A percentile compares a stretch with the other conserved stretches of the same genome.
Evolutionary conservation across 192 early-diverging fungal species (phyloP).

Genomic region (Lobosporangium transversale): DNA sequence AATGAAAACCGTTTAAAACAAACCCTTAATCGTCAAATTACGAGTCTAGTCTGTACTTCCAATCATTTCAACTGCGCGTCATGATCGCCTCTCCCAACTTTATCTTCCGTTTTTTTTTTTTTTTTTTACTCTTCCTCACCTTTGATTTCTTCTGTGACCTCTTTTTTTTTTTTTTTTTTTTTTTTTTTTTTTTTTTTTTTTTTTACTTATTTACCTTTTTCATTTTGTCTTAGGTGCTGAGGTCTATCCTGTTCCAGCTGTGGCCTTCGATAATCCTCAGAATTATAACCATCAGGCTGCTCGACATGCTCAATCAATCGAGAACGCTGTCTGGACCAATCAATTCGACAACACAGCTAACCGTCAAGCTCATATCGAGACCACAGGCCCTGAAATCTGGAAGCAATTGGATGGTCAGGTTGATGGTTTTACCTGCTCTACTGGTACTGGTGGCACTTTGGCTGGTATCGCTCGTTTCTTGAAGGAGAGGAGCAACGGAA

Average conservation of each 20-base stretch:
- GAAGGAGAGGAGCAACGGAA: constrained; percentile 75
- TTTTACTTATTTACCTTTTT: neutral
- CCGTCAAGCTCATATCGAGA: constrained; percentile 91
- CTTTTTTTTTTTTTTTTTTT: constrained; percentile 8
- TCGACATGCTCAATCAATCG: constrained; percentile 77
- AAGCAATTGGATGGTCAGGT: constrained; percentile 81
- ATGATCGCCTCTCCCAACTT: no score
- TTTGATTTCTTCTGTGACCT: neutral
- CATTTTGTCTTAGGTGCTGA: constrained; percentile 70
- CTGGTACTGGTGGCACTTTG: constrained; percentile 93
- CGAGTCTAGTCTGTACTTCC: no score
- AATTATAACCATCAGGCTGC: constrained; percentile 97
- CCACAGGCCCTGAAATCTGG: constrained; percentile 96
- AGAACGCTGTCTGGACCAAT: constrained; percentile 95
- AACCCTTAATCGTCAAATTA: no score
- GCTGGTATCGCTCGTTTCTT: constrained; percentile 86
- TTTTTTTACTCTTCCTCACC: no score
- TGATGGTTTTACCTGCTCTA: constrained; percentile 92
- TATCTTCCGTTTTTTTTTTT: no score
- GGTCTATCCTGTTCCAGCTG: constrained; percentile 92
- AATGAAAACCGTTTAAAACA: neutral
- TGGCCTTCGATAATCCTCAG: constrained; percentile 88
- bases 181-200: neutral
- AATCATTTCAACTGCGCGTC: no score
- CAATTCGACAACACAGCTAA: constrained; percentile 97